phyloP scores from a whole-genome alignment of 305 asterid genomes.

The Fraxinus dipetala region DNA sequence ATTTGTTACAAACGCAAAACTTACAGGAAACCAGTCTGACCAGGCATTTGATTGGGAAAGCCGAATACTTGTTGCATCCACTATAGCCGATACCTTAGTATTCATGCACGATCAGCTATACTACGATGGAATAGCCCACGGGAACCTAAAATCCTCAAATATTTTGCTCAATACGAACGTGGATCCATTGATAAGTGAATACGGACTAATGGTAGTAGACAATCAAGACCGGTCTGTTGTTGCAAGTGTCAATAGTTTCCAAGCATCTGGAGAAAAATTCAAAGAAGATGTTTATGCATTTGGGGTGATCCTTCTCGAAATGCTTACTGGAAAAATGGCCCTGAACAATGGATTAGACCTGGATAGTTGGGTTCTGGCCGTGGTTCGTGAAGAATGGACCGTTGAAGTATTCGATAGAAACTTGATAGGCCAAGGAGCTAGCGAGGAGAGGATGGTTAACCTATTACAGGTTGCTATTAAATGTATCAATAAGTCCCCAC shows the following conservation, averaged over 20 bases:
- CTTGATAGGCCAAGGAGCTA: conserved; percentile 58
- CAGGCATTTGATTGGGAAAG: conserved; percentile 53
- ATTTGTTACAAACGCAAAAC: background rate
- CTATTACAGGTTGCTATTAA: conserved; percentile 56
- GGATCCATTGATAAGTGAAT: conserved; percentile 67
- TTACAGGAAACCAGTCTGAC: conserved; percentile 35
- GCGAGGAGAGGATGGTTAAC: conserved; percentile 67
- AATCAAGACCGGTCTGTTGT: conserved; percentile 21
- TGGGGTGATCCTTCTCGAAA: conserved; percentile 68
- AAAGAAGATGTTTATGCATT: conserved; percentile 51
- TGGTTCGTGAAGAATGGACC: conserved; percentile 76
- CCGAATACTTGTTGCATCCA: conserved; percentile 49
- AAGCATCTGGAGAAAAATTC: conserved; percentile 40
- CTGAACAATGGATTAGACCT: conserved; percentile 55
- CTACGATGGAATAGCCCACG: conserved; percentile 57
- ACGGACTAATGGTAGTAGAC: conserved; percentile 50
- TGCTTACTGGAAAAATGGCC: conserved; percentile 59
- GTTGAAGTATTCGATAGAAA: conserved; percentile 69
- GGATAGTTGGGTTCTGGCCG: conserved; percentile 66
- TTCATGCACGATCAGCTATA: conserved; percentile 61
- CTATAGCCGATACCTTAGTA: conserved; percentile 53
- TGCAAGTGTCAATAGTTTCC: conserved; percentile 19
- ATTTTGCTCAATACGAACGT: conserved; percentile 49
- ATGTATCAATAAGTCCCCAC: conserved; percentile 44
- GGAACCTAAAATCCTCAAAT: conserved; percentile 79